Base-by-base conservation (phyloP, 129 eudicot genomes). In the Lonicera japonica region DNA sequence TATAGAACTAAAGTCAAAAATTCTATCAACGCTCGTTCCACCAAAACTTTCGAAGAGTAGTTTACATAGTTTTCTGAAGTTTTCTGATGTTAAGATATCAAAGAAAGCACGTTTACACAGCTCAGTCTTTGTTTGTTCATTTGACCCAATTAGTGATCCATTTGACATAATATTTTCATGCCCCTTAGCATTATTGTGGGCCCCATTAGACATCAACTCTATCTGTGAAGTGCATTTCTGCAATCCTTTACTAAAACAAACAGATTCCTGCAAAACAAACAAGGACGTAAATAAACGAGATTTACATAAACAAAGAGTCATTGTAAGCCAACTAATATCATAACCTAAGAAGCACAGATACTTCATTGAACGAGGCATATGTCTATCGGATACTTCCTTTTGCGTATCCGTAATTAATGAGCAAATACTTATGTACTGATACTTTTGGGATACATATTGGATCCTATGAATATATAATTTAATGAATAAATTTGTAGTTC, bases 1-100 rank as follows among this genome's bases (percentile, higher is more conserved):
- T 70, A 88, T 70, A 23, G 40, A 70, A 74, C 69, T 77, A 46
- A 87, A 55, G 36, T 82, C 85, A 66, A 85, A 55, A 68, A 85
- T 29, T 41, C 71, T 85, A 53, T 75, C 75, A 38, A 69, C 74
- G 64, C 78, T 76, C 58, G 78, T 58, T 21, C 81, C 95, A 53
- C 79, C 79, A 68, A 91, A 82, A 75, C 76, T 88, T 70, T 79
- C 75, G 25, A 73, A 55, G 59, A 92, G 82, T n/a, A 85, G 70
- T 61, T 72, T 65, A 65, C 92, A 79, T 40, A 92, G 58, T 23
- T 77, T 76, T 12, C 83, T 72, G 58, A 87, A 92, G 46, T 82
- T 82, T 25, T 79, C 86, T 8, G 98, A 92, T 40, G 64, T 79
- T 40, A 88, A 29, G 67, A 80, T 71, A 38, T 73, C 81, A 62